phyloP scores from a whole-genome alignment of 371 early-diverging fungal species.

The Mortierella sp. region DNA sequence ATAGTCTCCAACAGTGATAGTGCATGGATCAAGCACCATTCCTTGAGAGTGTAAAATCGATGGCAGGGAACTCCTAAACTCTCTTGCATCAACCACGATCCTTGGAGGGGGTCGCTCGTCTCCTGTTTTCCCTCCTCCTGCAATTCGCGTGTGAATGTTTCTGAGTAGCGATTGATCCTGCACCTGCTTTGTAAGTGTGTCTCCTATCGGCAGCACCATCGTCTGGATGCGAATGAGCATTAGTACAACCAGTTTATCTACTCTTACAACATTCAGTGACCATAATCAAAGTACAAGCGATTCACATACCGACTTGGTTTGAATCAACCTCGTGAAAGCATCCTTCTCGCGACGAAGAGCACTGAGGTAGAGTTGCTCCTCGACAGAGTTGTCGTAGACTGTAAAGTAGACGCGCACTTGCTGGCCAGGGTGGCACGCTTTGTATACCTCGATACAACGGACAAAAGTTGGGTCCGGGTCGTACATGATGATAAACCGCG shows the following conservation, averaged over 20 bases:
- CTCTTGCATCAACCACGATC: slow-evolving; percentile 95
- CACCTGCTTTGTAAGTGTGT: slow-evolving; percentile 41
- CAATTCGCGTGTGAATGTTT: slow-evolving; percentile 53
- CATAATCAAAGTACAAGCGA: neutral
- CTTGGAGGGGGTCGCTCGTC: slow-evolving; percentile 39
- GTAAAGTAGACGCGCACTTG: slow-evolving; percentile 89
- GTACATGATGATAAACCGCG: slow-evolving; percentile 89
- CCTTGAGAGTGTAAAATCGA: slow-evolving; percentile 87
- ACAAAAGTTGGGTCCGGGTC: slow-evolving; percentile 92
- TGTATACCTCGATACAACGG: slow-evolving; percentile 87
- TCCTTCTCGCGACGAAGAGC: slow-evolving; percentile 91
- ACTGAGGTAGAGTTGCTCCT: slow-evolving; percentile 94
- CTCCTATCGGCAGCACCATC: slow-evolving; percentile 59
- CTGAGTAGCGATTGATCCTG: slow-evolving; percentile 53
- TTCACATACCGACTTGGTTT: slow-evolving; percentile 83
- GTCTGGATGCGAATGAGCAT: slow-evolving; percentile 22
- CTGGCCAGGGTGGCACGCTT: slow-evolving; percentile 70
- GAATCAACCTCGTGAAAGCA: slow-evolving; percentile 94
- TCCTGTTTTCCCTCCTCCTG: slow-evolving; percentile 49
- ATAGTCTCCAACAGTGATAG: slow-evolving; percentile 97
- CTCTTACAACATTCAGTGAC: too few species aligned
- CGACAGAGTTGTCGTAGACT: slow-evolving; percentile 93
- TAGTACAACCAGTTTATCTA: too few species aligned
- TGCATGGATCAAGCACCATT: slow-evolving; percentile 84
- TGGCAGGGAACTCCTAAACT: slow-evolving; percentile 95